phyloP scores from a whole-genome alignment of 2,329 filamentous ascomycete genomes.

The Boeremia lycopersici region DNA sequence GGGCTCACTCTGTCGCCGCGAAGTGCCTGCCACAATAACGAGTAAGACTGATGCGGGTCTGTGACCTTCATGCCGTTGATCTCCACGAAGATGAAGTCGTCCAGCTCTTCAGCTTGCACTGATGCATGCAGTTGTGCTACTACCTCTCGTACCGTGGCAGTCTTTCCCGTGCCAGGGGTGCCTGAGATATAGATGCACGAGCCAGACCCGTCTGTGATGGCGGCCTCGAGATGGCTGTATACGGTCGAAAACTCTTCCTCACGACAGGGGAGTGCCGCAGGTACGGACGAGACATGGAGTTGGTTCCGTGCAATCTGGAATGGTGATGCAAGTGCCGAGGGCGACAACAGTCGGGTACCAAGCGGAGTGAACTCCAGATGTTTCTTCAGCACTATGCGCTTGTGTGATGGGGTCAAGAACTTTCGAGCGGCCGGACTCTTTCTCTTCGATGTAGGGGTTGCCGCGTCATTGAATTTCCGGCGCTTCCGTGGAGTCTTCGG shows the following conservation, averaged over 20 bases:
- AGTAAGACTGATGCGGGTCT: constrained; percentile 95
- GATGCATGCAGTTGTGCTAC: constrained; percentile 87
- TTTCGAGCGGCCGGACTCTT: constrained; percentile 58
- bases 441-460: constrained; percentile 53
- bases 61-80: constrained; percentile 99
- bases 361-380: constrained; percentile 93
- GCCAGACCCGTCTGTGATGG: constrained; percentile 90
- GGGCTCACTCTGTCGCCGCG: constrained; percentile 92
- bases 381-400: constrained; percentile 78
- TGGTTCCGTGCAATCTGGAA: constrained; percentile 89
- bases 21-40: constrained; percentile 92
- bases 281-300: constrained; percentile 92
- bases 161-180: constrained; percentile 97
- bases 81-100: constrained; percentile 98
- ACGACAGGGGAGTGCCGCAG: constrained; percentile 84
- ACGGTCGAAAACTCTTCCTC: constrained; percentile 91
- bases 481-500: constrained; percentile 56
- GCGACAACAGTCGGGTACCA: constrained; percentile 83
- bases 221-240: constrained; percentile 90
- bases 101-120: constrained; percentile 86
- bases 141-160: constrained; percentile 94
- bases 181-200: constrained; percentile 99
- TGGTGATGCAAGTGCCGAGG: constrained; percentile 78
- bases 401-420: constrained; percentile 68
- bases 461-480: constrained; percentile 53